These are phyloP conservation scores for Leptoxyphium fumago DNA, from an alignment of 2,329 filamentous ascomycete species.

Conservation along the genomic window DNA sequence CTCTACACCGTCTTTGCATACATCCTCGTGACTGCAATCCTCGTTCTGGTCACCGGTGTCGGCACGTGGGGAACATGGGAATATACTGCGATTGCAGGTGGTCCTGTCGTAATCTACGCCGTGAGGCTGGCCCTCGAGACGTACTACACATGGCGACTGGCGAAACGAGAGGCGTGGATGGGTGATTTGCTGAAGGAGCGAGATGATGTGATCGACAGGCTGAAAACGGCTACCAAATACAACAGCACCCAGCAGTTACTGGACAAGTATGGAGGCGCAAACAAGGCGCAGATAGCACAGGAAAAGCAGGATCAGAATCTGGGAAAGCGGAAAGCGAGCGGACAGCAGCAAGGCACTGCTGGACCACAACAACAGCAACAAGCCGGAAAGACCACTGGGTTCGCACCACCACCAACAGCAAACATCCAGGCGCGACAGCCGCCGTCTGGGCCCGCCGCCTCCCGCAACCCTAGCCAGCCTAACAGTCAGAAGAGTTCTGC, in stretches of 20 bases:
- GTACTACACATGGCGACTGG: conserved; percentile 72
- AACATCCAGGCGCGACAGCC: conserved; percentile 38
- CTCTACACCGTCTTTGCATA: conserved; percentile 86
- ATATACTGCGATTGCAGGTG: conserved; percentile 63
- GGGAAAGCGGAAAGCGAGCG: conserved; percentile 15
- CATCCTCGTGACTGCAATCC: conserved; percentile 68
- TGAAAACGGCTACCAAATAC: conserved; percentile 91
- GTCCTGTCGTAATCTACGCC: conserved; percentile 59
- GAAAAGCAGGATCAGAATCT: conserved; percentile 7
- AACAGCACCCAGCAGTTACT: conserved; percentile 85
- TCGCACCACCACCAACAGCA: conserved; percentile 49
- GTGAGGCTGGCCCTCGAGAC: conserved; percentile 51
- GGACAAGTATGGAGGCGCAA: conserved; percentile 70
- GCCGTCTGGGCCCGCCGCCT: conserved; percentile 7
- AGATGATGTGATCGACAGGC: conserved; percentile 75
- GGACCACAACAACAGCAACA: conserved; percentile 17
- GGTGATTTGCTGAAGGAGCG: conserved; percentile 66
- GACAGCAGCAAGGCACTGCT: conserved; percentile 5
- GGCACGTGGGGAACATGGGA: conserved; percentile 61
- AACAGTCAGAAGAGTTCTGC: conserved; percentile 3
- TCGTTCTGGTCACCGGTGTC: conserved; percentile 73
- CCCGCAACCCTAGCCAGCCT: conserved; percentile 8
- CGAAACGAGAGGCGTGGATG: conserved; percentile 51
- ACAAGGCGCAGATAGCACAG: conserved; percentile 27
- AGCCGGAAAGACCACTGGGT: conserved; percentile 40